Evolutionary conservation across 78 protist genomes (phyloP).

Genomic region (Mastigamoeba balamuthi): DNA sequence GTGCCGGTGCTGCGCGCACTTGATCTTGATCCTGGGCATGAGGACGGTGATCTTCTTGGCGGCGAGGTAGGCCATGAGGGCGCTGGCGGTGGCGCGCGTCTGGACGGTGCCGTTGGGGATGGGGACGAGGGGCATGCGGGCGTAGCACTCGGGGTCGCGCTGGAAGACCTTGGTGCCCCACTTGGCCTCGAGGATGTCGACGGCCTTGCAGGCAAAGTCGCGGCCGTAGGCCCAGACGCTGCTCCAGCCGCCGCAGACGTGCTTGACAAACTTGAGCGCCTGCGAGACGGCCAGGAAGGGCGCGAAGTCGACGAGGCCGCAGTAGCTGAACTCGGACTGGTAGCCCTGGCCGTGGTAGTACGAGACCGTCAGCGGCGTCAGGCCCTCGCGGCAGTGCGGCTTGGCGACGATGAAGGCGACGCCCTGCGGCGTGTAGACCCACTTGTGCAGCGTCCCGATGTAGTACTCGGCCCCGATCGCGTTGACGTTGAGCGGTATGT

Average conservation of each 20-base stretch:
- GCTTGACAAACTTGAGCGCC: background rate
- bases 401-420: slow-evolving; percentile 2
- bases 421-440: slow-evolving; percentile 6
- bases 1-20: background rate
- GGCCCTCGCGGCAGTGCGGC: slow-evolving; percentile 1
- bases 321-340: background rate
- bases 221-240: background rate
- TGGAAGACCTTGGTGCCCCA: background rate
- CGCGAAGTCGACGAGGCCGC: background rate
- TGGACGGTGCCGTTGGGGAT: background rate
- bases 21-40: background rate
- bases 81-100: background rate
- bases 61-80: background rate
- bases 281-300: background rate
- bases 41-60: background rate
- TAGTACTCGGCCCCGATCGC: slow-evolving; percentile 5
- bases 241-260: background rate
- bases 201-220: background rate
- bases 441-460: slow-evolving; percentile 8
- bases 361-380: background rate
- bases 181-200: background rate
- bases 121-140: background rate
- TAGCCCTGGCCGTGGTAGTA: background rate
- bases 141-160: background rate
- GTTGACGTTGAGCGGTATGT: background rate